These are phyloP conservation scores for Hanseniaspora meyeri DNA, from an alignment of 805 yeast species.

Conservation along the genomic window DNA sequence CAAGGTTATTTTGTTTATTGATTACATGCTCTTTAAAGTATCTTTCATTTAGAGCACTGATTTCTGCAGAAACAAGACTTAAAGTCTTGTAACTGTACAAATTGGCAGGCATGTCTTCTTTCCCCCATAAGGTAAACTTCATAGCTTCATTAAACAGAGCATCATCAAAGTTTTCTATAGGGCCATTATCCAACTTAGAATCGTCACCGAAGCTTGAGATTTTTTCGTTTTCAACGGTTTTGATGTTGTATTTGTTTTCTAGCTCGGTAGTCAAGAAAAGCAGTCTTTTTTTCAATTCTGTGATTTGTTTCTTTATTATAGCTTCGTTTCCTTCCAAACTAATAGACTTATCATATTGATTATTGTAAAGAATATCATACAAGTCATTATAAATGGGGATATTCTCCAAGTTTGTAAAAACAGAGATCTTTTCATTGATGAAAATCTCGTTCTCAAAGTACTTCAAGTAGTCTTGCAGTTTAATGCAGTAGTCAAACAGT, in stretches of 20 bases:
- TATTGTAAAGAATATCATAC: constrained; percentile 8
- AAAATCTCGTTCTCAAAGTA: background rate
- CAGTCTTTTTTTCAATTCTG: constrained; percentile 22
- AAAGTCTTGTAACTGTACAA: background rate
- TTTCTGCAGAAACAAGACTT: background rate
- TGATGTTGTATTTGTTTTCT: constrained; percentile 17
- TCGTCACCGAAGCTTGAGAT: constrained; percentile 12
- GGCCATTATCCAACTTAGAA: background rate
- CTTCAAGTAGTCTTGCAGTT: background rate
- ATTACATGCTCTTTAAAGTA: background rate
- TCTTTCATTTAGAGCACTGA: background rate
- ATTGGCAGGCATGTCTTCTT: background rate
- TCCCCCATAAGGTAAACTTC: constrained; percentile 5
- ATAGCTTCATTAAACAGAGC: background rate
- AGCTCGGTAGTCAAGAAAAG: constrained; percentile 25
- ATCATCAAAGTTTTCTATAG: constrained; percentile 11
- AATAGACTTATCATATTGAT: constrained; percentile 13
- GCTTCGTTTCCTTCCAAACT: constrained; percentile 22
- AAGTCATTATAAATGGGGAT: constrained; percentile 10
- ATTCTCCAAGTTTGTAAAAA: background rate
- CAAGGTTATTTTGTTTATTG: background rate
- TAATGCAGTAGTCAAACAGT: constrained; percentile 1
- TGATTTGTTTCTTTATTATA: constrained; percentile 22
- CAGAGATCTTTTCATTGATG: background rate
- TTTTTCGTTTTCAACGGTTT: constrained; percentile 14